phyloP scores from a whole-genome alignment of 345 rosid species.

The Populus davidiana region DNA sequence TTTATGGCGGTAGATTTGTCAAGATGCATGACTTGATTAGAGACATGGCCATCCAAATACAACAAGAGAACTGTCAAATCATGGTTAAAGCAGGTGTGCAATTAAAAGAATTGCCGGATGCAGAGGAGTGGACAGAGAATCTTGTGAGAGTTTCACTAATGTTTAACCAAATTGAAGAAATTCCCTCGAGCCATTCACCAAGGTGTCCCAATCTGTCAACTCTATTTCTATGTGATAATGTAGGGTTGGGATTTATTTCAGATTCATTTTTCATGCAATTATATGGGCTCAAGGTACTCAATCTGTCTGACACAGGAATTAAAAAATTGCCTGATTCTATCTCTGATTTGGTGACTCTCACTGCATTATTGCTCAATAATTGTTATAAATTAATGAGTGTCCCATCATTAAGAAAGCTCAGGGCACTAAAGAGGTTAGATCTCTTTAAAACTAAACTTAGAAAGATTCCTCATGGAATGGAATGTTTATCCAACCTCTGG shows the following conservation, averaged over 20 bases:
- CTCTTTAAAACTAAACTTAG: not conserved
- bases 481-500: not conserved
- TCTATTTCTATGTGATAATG: too few relatives aligned
- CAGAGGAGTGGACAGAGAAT: slow-evolving; percentile 6
- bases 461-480: slow-evolving; percentile 19
- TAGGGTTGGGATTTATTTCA: too few relatives aligned
- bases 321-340: too few relatives aligned
- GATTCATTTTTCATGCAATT: too few relatives aligned
- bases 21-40: slow-evolving; percentile 19
- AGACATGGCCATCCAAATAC: too few relatives aligned
- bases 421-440: slow-evolving; percentile 16
- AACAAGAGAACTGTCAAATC: too few relatives aligned
- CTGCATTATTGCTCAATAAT: too few relatives aligned
- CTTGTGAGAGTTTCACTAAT: slow-evolving; percentile 14
- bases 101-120: not conserved
- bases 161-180: not conserved
- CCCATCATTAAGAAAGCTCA: slow-evolving; percentile 19
- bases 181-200: not conserved
- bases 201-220: not conserved
- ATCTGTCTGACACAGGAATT: fast-evolving
- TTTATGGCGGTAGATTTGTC: not conserved
- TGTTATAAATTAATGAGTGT: not conserved
- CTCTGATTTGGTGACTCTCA: too few relatives aligned
- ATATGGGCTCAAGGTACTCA: too few relatives aligned
- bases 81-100: too few relatives aligned